Evolutionary conservation across 23 red algal genomes (phyloP), one percentile per base, ranked within the genome.

Genomic region (Gracilaria domingensis): DNA sequence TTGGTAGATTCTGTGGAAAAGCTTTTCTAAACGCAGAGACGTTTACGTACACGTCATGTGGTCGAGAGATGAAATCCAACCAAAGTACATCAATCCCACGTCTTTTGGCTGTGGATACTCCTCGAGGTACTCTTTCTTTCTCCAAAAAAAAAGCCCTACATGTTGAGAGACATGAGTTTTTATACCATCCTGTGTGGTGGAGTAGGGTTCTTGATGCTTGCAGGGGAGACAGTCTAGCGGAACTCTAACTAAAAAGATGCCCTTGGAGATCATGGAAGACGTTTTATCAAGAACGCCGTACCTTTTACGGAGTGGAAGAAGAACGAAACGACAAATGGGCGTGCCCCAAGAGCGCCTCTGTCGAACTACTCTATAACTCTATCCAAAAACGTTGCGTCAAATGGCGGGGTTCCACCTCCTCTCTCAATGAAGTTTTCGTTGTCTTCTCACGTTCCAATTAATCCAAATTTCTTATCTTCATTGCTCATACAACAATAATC

Each of bases 371-470:
- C 30, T 9, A 83, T 59, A 53, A 83, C 65, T 5, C 30, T 12
- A 32, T 38, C 11, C 1, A 83, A 7, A 33, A 83, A 83, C 17
- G 2, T 16, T 33, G 51, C 53, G 37, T 83, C 80, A 33, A 65
- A 83, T 23, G 57, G 80, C 1, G 80, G 80, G 29, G 36, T 83
- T 36, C 80, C 80, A 18, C 80, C 51, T 8, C 42, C 80, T 64
- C 42, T 11, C 42, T 45, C 42, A 45, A 45, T 11, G 11, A 7
- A 45, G 4, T 45, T 4, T 45, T 45, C 42, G 42, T 45, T 45
- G 42, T 45, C 42, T 11, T 45, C 42, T 11, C 42, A 45, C 42
- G 42, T 45, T 45, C 42, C 42, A 45, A 45, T 4, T 7, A 11
- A 45, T 45, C 42, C 42, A 45, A 45, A 11, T 11, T 45, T 45